Evolutionary conservation across 305 asterid genomes (phyloP).

Genomic region (Fraxinus velutina): DNA sequence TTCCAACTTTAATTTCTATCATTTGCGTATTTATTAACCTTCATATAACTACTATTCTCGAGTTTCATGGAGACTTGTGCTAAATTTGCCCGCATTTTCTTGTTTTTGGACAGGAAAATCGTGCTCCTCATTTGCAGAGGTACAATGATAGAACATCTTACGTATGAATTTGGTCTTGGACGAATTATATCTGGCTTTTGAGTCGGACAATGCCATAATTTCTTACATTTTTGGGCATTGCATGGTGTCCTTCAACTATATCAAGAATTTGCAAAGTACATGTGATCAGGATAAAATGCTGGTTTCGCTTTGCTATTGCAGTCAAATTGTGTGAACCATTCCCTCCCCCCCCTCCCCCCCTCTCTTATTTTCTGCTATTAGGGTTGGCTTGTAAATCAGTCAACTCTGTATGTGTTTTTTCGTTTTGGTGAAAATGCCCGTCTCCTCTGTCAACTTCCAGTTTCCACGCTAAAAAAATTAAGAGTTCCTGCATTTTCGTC

Average conservation of each 20-base stretch:
- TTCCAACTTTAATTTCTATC: neutral
- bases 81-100: neutral
- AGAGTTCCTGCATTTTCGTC: neutral
- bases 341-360: neutral
- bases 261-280: neutral
- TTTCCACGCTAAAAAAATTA: neutral
- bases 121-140: neutral
- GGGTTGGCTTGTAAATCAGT: neutral
- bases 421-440: neutral
- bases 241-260: neutral
- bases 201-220: neutral
- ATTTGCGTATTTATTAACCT: neutral
- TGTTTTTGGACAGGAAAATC: neutral
- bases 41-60: neutral
- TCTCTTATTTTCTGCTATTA: neutral
- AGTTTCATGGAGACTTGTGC: neutral
- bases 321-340: neutral
- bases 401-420: neutral
- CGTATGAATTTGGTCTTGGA: neutral
- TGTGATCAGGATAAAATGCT: neutral
- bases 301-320: neutral
- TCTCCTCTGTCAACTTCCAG: neutral
- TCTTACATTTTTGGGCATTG: slow-evolving; percentile 4
- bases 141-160: neutral
- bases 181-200: neutral